Percentiles rank a stretch among this genome's conserved stretches.
These are phyloP conservation scores for Ceratocystis papillata DNA, from an alignment of 2,329 filamentous ascomycete species.

Conservation along the genomic window DNA sequence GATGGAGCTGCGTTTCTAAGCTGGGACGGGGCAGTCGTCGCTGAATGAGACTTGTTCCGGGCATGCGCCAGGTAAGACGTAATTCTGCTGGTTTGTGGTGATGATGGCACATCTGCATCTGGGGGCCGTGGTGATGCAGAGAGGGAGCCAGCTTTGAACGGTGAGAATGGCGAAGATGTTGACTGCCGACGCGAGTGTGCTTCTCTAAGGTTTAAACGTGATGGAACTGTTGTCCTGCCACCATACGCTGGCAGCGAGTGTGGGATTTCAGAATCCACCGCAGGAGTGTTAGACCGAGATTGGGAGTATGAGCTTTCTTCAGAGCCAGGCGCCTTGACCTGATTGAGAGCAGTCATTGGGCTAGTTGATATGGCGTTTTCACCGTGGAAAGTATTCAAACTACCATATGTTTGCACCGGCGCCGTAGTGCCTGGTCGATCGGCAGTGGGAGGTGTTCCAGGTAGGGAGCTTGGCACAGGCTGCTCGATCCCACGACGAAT, in stretches of 20 bases:
- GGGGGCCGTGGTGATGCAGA: conserved; percentile 63
- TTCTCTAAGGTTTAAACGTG: conserved; percentile 19
- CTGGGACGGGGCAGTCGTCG: conserved; percentile 16
- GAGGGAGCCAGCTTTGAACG: conserved; percentile 93
- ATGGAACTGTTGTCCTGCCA: conserved; percentile 16
- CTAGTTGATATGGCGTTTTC: conserved; percentile 67
- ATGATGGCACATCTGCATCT: conserved; percentile 42
- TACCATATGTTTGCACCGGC: conserved; percentile 63
- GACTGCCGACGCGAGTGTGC: conserved; percentile 52
- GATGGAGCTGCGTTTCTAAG: conserved; percentile 31
- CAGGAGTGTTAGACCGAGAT: conserved; percentile 32
- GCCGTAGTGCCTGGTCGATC: conserved; percentile 3
- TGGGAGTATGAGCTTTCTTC: conserved; percentile 50
- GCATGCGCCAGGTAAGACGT: conserved; percentile 17
- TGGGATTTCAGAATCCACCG: conserved; percentile 37
- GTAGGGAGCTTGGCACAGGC: conserved; percentile 12
- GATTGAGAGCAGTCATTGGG: conserved; percentile 71
- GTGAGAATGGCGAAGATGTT: conserved; percentile 80
- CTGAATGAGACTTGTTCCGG: conserved; percentile 22
- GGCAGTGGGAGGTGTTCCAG: not conserved
- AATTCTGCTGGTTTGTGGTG: conserved; percentile 36
- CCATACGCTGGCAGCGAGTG: conserved; percentile 42
- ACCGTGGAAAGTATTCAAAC: conserved; percentile 81
- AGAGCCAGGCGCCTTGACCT: conserved; percentile 51
- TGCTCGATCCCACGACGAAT: conserved; percentile 24